These are phyloP conservation scores for Neospermospora avenae DNA, from an alignment of 2,329 filamentous ascomycete genomes.

Conservation along the genomic window DNA sequence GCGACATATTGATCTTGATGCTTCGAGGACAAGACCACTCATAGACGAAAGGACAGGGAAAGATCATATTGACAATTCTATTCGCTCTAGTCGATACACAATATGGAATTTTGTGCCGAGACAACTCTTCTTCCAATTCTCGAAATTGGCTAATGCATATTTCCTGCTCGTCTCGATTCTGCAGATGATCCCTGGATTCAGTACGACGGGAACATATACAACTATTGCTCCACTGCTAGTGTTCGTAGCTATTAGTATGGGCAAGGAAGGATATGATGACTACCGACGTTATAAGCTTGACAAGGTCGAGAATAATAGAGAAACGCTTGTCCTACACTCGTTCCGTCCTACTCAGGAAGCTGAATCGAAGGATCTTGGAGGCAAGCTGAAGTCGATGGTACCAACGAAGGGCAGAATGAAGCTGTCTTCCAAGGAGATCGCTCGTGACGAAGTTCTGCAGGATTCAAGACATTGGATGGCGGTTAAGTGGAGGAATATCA, in stretches of 20 bases:
- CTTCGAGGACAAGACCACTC: constrained; percentile 50
- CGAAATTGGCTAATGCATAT: constrained; percentile 92
- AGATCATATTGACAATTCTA: constrained; percentile 75
- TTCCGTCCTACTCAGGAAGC: constrained; percentile 12
- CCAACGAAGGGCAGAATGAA: neutral
- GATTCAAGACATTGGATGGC: constrained; percentile 41
- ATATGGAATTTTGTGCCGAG: constrained; percentile 85
- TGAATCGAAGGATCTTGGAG: neutral
- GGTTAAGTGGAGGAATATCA: constrained; percentile 64
- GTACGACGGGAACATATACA: constrained; percentile 84
- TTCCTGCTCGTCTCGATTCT: constrained; percentile 84
- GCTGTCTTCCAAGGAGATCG: neutral
- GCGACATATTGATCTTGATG: constrained; percentile 71
- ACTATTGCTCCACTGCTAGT: constrained; percentile 79
- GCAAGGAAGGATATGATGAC: constrained; percentile 90
- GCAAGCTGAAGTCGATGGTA: constrained; percentile 4
- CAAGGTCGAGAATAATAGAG: constrained; percentile 78
- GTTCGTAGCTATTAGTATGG: constrained; percentile 85
- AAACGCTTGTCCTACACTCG: constrained; percentile 36
- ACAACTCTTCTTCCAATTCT: constrained; percentile 88
- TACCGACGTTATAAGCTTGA: constrained; percentile 80
- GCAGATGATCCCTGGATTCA: constrained; percentile 89
- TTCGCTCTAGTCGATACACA: constrained; percentile 85
- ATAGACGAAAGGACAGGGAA: constrained; percentile 76
- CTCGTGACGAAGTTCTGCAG: neutral